phyloP scores from a whole-genome alignment of 2,329 filamentous ascomycete genomes.

The Tetracladium maxilliforme region DNA sequence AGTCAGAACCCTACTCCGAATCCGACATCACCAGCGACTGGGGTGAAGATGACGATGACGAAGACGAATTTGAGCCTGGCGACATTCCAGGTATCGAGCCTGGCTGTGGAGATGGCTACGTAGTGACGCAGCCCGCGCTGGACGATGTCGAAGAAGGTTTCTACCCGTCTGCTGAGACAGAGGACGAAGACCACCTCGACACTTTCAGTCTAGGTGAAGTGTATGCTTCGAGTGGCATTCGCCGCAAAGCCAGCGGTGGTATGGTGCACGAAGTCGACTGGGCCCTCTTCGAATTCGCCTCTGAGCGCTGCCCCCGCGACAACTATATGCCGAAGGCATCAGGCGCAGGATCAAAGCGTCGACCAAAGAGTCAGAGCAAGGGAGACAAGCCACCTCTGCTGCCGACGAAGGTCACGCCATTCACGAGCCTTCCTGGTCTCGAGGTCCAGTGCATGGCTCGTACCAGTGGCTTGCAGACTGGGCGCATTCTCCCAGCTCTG shows the following conservation, averaged over 20 bases:
- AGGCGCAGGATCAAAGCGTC: too few species aligned
- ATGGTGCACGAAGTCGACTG: slow-evolving; percentile 88
- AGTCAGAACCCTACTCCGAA: slow-evolving; percentile 37
- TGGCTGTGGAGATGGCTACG: slow-evolving; percentile 60
- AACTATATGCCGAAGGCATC: slow-evolving; percentile 48
- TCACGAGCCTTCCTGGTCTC: slow-evolving; percentile 51
- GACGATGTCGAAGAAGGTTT: slow-evolving; percentile 77
- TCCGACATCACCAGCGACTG: slow-evolving; percentile 15
- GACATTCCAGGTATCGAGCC: slow-evolving; percentile 68
- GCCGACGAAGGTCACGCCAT: slow-evolving; percentile 44
- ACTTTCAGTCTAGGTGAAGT: slow-evolving; percentile 71
- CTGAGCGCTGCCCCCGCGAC: slow-evolving; percentile 52
- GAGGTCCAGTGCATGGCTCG: slow-evolving; percentile 80
- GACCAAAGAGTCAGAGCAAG: slow-evolving; percentile 20
- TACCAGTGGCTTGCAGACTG: slow-evolving; percentile 70
- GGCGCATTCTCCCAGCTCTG: slow-evolving; percentile 63
- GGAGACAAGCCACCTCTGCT: slow-evolving; percentile 27
- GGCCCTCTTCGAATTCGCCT: slow-evolving; percentile 73
- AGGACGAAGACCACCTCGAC: slow-evolving; percentile 67
- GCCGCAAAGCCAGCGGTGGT: slow-evolving; percentile 55
- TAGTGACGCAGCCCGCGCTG: slow-evolving; percentile 82
- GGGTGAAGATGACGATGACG: slow-evolving; percentile 38
- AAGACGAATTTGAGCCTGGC: slow-evolving; percentile 44
- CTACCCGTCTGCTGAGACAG: slow-evolving; percentile 55
- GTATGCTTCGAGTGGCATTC: slow-evolving; percentile 80